Evolutionary conservation across 2,329 filamentous ascomycete species (phyloP), one percentile per base, ranked within the genome.

Genomic region (Coleophoma eucalyptorum): DNA sequence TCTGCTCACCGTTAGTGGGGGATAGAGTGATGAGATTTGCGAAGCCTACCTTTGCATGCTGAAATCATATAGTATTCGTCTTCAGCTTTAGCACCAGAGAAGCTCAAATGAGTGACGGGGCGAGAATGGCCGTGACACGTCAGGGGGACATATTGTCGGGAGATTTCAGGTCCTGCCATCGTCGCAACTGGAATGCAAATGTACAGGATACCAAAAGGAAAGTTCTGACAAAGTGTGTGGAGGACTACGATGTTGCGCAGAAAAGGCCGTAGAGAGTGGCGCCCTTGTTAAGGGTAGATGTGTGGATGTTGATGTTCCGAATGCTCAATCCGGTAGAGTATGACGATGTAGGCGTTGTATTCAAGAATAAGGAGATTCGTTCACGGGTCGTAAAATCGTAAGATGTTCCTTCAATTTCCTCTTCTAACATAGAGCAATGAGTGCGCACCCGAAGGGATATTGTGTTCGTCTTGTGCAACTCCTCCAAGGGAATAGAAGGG

Each of bases 51-150:
- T 75, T 87, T 87, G 72, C 83, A 86, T 57, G 86, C 85, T 43
- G 86, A 89, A 58, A 89, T 87, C 57, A 89, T 73, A 66, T 88
- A 89, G 68, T 86, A 89, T 61, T 85, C 80, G 54, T 84, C 82
- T 57, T 84, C 81, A 38, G 55, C 57, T 50, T 83, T 75, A 50
- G 84, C 74, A 20, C 82, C 79, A 53, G 86, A 89, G 68, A 89
- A 89, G 66, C 80, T 83, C 58, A 89, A 74, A 70, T 90, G 86
- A 12, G 86, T 86, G 56, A 90, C 85, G 31, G 86, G 86, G 59
- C 86, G 78, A 50, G 86, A 89, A 67, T 90, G 86, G 53, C 86
- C 86, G 69, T 89, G 86, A 68, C 86, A 89, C 57, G 86, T 90
- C 64, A 89, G 73, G 56, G 86, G 86, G 50, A 89, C 86, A 51